Conservation (phyloP, 495 filamentous ascomycete genomes). For the Amphirosellinia nigrospora region DNA sequence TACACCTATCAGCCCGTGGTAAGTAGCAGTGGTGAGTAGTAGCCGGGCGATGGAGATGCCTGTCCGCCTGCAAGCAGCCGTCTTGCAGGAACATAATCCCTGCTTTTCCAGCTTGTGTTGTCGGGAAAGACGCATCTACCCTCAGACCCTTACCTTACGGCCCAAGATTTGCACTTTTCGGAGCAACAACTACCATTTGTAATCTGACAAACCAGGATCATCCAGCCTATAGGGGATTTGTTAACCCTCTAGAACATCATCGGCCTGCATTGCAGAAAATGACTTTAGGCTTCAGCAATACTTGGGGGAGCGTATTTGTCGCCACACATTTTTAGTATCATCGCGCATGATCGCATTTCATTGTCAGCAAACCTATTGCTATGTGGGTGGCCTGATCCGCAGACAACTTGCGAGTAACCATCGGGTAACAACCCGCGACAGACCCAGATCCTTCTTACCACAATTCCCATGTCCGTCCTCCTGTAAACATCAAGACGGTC, state of each 20-base stretch:
- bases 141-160: conserved; percentile 14
- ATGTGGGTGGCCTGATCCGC: not conserved
- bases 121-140: conserved; percentile 27
- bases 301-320: not conserved
- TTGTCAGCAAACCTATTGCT: not conserved
- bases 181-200: conserved; percentile 11
- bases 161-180: conserved; percentile 20
- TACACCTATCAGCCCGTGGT: conserved; percentile 12
- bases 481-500: not conserved
- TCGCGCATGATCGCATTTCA: conserved; percentile 12
- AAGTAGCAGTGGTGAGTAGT: conserved; percentile 17
- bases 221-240: conserved; percentile 5
- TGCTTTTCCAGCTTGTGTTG: conserved; percentile 16
- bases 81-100: conserved; percentile 24
- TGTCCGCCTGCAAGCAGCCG: conserved; percentile 21
- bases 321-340: conserved; percentile 13
- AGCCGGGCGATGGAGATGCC: conserved; percentile 21
- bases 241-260: conserved; percentile 4
- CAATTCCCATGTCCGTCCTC: not conserved
- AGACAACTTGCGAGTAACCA: not conserved
- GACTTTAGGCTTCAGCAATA: conserved; percentile 11
- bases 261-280: conserved; percentile 13
- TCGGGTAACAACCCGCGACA: not conserved
- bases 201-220: conserved; percentile 11
- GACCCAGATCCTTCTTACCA: not conserved